A percentile compares a stretch with the other conserved stretches of the same genome.
phyloP scores from a whole-genome alignment of 2,329 filamentous ascomycete species.

The Cladosporium sp. region DNA sequence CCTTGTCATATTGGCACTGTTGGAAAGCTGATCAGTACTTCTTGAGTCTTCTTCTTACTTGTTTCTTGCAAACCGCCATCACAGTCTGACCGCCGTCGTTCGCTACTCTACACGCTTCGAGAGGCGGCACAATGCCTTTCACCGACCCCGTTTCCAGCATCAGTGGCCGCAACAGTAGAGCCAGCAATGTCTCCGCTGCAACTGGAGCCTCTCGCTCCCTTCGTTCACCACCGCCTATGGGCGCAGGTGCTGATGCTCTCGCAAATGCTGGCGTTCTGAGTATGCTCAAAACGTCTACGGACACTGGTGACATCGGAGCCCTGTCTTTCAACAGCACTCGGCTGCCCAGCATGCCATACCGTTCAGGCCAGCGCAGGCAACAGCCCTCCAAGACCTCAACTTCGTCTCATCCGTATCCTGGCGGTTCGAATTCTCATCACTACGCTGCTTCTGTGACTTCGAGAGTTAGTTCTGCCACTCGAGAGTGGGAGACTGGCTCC shows the following conservation, averaged over 20 bases:
- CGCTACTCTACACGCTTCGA: slow-evolving; percentile 20
- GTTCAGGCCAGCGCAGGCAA: slow-evolving; percentile 30
- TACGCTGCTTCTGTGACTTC: slow-evolving; percentile 37
- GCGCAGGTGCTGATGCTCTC: slow-evolving; percentile 27
- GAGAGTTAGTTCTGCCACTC: slow-evolving; percentile 32
- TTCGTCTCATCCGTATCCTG: slow-evolving; percentile 30
- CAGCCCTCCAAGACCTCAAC: slow-evolving; percentile 35
- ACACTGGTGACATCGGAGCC: slow-evolving; percentile 41
- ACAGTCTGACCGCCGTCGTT: slow-evolving; percentile 21
- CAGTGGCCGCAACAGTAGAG: slow-evolving; percentile 42
- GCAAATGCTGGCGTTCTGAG: slow-evolving; percentile 39
- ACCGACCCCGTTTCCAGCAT: slow-evolving; percentile 39
- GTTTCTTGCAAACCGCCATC: background rate
- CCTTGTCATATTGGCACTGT: slow-evolving; percentile 20
- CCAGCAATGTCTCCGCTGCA: slow-evolving; percentile 39
- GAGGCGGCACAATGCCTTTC: slow-evolving; percentile 39
- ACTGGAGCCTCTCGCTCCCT: slow-evolving; percentile 24
- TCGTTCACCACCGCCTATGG: slow-evolving; percentile 25
- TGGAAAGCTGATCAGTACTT: slow-evolving; percentile 23
- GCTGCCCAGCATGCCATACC: slow-evolving; percentile 33
- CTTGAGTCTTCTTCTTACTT: slow-evolving; percentile 10
- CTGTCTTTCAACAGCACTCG: slow-evolving; percentile 34
- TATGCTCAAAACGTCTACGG: slow-evolving; percentile 46
- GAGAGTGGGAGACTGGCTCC: slow-evolving; percentile 35
- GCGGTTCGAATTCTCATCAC: slow-evolving; percentile 25